These are phyloP conservation scores for Voacanga thouarsii DNA, from an alignment of 257 asterid genomes.

Conservation along the genomic window DNA sequence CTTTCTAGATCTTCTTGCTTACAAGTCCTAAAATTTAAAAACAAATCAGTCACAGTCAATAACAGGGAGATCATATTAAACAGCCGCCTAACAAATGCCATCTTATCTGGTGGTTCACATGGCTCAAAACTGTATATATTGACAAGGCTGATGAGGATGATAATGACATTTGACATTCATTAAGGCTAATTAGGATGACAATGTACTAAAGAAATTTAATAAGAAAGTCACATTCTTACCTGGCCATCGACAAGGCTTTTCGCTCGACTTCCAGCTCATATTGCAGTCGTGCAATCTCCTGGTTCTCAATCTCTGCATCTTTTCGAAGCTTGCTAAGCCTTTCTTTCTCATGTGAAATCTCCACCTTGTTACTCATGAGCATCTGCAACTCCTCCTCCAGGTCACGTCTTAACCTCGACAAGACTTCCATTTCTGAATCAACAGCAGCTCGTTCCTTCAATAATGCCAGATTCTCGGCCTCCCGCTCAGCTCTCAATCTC, in stretches of 20 bases:
- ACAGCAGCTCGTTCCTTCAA: conserved; percentile 82
- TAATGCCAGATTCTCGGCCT: conserved; percentile 68
- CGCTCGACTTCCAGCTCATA: conserved; percentile 96
- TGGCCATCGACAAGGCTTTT: conserved; percentile 89
- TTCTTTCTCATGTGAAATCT: conserved; percentile 85
- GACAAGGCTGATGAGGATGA: background rate
- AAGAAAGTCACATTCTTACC: conserved; percentile 45
- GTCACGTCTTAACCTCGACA: conserved; percentile 74
- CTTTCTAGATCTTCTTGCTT: too few relatives aligned
- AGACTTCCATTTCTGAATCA: conserved; percentile 89
- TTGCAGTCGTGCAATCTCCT: conserved; percentile 75
- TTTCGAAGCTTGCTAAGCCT: conserved; percentile 70
- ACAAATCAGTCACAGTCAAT: background rate
- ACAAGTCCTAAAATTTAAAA: background rate
- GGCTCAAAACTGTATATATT: background rate
- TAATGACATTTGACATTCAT: background rate
- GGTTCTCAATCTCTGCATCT: conserved; percentile 78
- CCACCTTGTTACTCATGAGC: conserved; percentile 63
- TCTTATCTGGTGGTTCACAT: background rate
- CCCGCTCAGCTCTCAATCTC: conserved; percentile 69
- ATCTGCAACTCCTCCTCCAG: conserved; percentile 82
- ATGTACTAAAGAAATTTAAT: conserved; percentile 12
- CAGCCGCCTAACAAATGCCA: background rate
- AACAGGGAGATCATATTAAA: background rate
- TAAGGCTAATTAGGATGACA: background rate